Percentiles rank a stretch among this genome's conserved stretches.
Conservation (phyloP, 2,329 filamentous ascomycete genomes). For the Verticillium nubilum region DNA sequence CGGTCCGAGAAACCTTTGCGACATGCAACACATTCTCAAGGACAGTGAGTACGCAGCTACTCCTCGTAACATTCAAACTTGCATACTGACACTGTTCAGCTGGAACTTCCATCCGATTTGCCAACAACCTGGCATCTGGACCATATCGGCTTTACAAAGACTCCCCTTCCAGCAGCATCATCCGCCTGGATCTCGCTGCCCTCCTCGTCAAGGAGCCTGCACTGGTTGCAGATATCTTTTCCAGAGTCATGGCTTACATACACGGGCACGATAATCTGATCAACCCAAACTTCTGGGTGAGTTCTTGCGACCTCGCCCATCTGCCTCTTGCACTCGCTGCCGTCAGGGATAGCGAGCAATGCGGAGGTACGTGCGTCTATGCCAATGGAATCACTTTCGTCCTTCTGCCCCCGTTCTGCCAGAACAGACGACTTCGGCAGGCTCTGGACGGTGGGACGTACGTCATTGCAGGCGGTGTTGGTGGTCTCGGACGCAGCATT, state of each 20-base stretch:
- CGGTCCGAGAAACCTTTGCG: constrained; percentile 20
- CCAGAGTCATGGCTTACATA: constrained; percentile 9
- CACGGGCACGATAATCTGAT: not conserved
- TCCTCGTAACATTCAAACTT: not conserved
- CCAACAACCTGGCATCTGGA: not conserved
- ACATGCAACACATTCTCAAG: not conserved
- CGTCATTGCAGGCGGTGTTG: constrained; percentile 50
- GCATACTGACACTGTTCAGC: not conserved
- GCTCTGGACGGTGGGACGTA: constrained; percentile 40
- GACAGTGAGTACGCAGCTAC: not conserved
- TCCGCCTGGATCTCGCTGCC: constrained; percentile 26
- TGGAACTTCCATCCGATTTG: not conserved
- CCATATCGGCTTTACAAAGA: not conserved
- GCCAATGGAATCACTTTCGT: constrained; percentile 12
- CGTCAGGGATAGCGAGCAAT: constrained; percentile 13
- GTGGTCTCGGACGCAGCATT: constrained; percentile 50
- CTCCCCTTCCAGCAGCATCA: constrained; percentile 6
- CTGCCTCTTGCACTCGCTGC: constrained; percentile 20
- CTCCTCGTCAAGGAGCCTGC: constrained; percentile 24
- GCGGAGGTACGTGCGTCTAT: constrained; percentile 5
- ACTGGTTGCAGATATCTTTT: constrained; percentile 23
- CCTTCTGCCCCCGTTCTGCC: constrained; percentile 13
- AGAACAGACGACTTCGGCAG: constrained; percentile 19
- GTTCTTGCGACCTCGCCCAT: constrained; percentile 9
- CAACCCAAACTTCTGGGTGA: not conserved